Base-by-base conservation (phyloP, 2,329 filamentous ascomycete species). In the Lecanicillium sp. region DNA sequence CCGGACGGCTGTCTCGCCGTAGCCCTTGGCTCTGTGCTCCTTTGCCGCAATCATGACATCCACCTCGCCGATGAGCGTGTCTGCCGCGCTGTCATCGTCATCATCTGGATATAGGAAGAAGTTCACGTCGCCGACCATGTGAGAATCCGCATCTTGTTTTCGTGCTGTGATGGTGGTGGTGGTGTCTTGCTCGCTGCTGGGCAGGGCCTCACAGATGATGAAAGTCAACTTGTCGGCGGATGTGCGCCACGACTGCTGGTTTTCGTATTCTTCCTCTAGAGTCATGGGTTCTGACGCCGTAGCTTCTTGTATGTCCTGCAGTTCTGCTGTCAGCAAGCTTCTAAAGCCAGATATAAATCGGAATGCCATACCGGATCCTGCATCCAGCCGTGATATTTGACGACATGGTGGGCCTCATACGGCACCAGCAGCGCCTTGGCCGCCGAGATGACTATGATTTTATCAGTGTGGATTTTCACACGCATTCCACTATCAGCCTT, bases 211-310 rank as follows among this genome's bases (percentile, higher is more conserved):
- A 61, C 89, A 95, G 46, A 87, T 67, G 62, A 97, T 95, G 58
- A 96, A 97, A 0, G 91, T 97, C 52, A 97, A 66, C 68, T 97
- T 97, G 67, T 97, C 90, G 21, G 70, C 66, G 35, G 93, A 87
- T 17, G 70, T 70, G 30, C 90, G 83, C 91, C 91, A 97, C 54
- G 83, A 88, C n/a, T 70, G 69, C 65, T 96, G 91, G 83, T 96
- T 97, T 42, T 81, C 78, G 65, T 93, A 89, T 71, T 97, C 91
- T 61, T 95, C 85, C 1, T 80, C 73, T 0, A 96, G 72, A 0
- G 78, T 83, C 43, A 97, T 75, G 0, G 84, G 87, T 53, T 96
- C 90, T 0, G 90, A 96, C 1, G 91, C 90, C 0, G 91, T 97
- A 46, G 86, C 84, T 66, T 82, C 74, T 69, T 86, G 90, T 32